Evolutionary conservation across 1,284 basidiomycete species (phyloP).

Genomic region (Rhodotorula mucilaginosa): DNA sequence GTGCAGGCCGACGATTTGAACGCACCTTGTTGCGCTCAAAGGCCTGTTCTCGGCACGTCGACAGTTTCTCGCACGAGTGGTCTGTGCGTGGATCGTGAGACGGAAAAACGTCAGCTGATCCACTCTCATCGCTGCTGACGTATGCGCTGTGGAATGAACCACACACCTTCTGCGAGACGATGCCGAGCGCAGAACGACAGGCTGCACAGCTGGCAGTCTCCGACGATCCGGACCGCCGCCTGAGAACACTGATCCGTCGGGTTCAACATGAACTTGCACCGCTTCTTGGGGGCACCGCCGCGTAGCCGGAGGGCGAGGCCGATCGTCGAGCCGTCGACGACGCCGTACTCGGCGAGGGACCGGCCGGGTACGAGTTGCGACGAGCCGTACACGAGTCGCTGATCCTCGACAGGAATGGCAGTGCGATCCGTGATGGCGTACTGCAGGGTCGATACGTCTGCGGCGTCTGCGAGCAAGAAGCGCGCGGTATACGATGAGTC

Average conservation of each 20-base stretch:
- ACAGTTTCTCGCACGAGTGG: constrained; percentile 56
- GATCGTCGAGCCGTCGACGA: constrained; percentile 6
- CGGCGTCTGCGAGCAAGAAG: constrained; percentile 14
- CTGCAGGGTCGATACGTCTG: constrained; percentile 25
- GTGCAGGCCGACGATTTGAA: background rate
- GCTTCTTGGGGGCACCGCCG: constrained; percentile 39
- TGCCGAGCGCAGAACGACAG: constrained; percentile 65
- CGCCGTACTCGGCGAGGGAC: constrained; percentile 19
- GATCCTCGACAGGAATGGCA: constrained; percentile 31
- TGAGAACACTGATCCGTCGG: constrained; percentile 61
- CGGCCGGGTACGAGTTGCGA: constrained; percentile 16
- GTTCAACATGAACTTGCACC: constrained; percentile 29
- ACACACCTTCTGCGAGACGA: constrained; percentile 57
- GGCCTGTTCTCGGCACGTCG: constrained; percentile 75
- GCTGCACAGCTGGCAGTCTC: constrained; percentile 73
- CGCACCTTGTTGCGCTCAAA: constrained; percentile 72
- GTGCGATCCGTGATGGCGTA: constrained; percentile 30
- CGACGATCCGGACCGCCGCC: constrained; percentile 73
- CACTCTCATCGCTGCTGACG: constrained; percentile 11
- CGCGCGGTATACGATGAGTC: background rate
- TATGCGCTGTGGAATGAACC: background rate
- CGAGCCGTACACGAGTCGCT: constrained; percentile 35
- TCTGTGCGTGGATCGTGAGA: constrained; percentile 6
- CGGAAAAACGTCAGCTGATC: constrained; percentile 8
- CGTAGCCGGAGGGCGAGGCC: constrained; percentile 11